phyloP scores from a whole-genome alignment of 805 yeast genomes.

The Candida corydali region DNA sequence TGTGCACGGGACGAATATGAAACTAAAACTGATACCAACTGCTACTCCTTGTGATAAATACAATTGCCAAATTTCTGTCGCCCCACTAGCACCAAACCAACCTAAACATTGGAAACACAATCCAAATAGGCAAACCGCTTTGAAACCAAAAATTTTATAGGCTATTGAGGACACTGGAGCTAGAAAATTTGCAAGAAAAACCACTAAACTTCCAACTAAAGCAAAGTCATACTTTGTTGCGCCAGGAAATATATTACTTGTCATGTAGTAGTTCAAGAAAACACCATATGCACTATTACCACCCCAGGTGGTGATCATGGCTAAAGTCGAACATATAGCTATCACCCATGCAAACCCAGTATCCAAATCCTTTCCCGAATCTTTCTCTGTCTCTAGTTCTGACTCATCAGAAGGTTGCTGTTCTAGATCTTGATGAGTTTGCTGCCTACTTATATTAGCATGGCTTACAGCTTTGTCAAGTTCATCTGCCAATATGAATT shows the following conservation, averaged over 20 bases:
- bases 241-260: constrained; percentile 31
- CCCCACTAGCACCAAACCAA: constrained; percentile 48
- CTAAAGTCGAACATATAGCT: constrained; percentile 45
- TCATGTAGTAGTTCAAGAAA: constrained; percentile 48
- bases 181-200: constrained; percentile 52
- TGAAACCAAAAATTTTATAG: constrained; percentile 48
- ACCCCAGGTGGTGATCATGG: constrained; percentile 52
- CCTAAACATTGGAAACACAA: constrained; percentile 40
- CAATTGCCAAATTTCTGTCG: constrained; percentile 48
- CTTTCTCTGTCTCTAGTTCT: constrained; percentile 5
- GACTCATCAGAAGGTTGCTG: constrained; percentile 1
- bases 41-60: constrained; percentile 50
- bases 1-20: constrained; percentile 41
- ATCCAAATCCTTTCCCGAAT: constrained; percentile 23
- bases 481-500: constrained; percentile 14
- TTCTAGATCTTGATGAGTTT: constrained; percentile 6
- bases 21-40: constrained; percentile 45
- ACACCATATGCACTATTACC: constrained; percentile 57
- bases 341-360: constrained; percentile 54
- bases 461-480: constrained; percentile 13
- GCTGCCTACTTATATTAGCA: constrained; percentile 4
- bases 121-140: constrained; percentile 44
- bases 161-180: constrained; percentile 51
- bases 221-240: constrained; percentile 46
- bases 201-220: constrained; percentile 46